Percentiles rank a stretch among this genome's conserved stretches.
Evolutionary conservation across 768 basidiomycete species (phyloP).

Genomic region (Rhodotorula kratochvilovae): DNA sequence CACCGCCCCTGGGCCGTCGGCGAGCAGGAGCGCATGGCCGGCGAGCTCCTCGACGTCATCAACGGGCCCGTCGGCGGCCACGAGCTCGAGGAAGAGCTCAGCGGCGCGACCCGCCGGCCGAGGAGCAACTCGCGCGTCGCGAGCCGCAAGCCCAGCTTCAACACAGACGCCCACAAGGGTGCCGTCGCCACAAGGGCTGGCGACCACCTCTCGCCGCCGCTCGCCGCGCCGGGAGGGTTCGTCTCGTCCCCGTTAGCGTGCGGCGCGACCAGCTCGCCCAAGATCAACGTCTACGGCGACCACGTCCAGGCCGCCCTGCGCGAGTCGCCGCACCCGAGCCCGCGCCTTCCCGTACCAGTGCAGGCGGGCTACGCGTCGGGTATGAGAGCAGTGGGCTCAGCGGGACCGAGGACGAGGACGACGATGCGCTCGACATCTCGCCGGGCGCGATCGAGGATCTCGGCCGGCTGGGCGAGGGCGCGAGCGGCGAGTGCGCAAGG

Average conservation of each 20-base stretch:
- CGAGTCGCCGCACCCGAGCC: background rate
- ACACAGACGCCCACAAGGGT: background rate
- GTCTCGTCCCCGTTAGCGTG: background rate
- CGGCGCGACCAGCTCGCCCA: background rate
- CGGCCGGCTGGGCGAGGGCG: conserved; percentile 80
- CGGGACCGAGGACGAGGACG: conserved; percentile 8
- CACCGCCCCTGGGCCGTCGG: conserved; percentile 24
- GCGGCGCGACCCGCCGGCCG: conserved; percentile 28
- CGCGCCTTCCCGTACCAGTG: background rate
- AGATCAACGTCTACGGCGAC: conserved; percentile 13
- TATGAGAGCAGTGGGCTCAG: conserved; percentile 13
- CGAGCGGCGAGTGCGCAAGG: conserved; percentile 96
- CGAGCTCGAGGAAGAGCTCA: conserved; percentile 37
- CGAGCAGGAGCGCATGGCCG: conserved; percentile 36
- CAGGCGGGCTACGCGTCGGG: background rate
- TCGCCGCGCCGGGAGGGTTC: background rate
- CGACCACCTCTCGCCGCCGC: background rate
- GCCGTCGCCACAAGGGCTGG: background rate
- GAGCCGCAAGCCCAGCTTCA: conserved; percentile 9
- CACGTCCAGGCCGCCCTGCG: conserved; percentile 12
- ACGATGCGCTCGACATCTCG: conserved; percentile 27
- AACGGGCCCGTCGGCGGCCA: conserved; percentile 18
- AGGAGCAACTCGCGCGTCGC: conserved; percentile 24
- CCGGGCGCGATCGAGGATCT: conserved; percentile 63
- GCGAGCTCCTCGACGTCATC: conserved; percentile 36